These are phyloP conservation scores for Solanum habrochaites DNA, from an alignment of 257 asterid genomes.

Conservation along the genomic window DNA sequence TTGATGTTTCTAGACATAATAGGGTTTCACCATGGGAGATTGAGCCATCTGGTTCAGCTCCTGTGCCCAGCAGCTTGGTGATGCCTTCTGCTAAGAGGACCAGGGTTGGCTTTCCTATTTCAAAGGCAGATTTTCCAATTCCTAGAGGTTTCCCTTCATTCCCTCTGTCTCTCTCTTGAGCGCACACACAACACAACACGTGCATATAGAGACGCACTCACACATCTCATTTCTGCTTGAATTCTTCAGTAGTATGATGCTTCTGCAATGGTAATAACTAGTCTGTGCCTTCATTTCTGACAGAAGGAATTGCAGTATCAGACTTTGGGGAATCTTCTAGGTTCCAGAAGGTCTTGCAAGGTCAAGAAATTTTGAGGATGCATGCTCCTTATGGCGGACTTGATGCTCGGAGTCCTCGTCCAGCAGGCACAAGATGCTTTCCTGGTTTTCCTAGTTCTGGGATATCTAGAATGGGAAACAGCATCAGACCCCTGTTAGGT, in stretches of 20 bases:
- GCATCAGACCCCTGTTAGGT: constrained; percentile 20
- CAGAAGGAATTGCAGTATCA: constrained; percentile 58
- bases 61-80: constrained; percentile 50
- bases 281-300: neutral
- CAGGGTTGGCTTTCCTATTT: constrained; percentile 45
- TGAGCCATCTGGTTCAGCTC: constrained; percentile 51
- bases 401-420: constrained; percentile 35
- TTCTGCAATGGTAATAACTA: neutral
- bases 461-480: constrained; percentile 16
- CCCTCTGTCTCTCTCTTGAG: neutral
- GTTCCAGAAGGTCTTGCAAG: constrained; percentile 99
- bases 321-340: constrained; percentile 69
- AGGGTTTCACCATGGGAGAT: constrained; percentile 99
- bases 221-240: neutral
- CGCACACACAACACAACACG: neutral
- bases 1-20: constrained; percentile 55
- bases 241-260: neutral
- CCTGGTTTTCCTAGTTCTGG: constrained; percentile 26
- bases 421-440: constrained; percentile 34
- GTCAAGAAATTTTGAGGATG: constrained; percentile 88
- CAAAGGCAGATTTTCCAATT: constrained; percentile 42
- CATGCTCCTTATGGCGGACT: constrained; percentile 29
- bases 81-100: constrained; percentile 69
- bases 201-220: neutral
- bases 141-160: constrained; percentile 30